phyloP scores from a whole-genome alignment of 2,329 filamentous ascomycete species.

The Monosporascus sp. region DNA sequence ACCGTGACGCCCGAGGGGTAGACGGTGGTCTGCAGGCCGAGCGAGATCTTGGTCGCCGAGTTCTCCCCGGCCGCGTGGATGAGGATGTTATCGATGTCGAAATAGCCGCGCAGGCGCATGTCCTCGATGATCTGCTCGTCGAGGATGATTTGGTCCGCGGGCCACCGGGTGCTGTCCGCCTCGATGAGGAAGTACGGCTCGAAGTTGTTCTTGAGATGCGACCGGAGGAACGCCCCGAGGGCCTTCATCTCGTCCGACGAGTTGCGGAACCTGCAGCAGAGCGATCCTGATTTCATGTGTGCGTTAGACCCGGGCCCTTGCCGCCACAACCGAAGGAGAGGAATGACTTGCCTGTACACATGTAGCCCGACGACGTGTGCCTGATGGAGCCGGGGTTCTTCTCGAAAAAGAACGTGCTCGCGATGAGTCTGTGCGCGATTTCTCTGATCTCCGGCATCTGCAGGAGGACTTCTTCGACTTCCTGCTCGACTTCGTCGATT shows the following conservation, averaged over 20 bases:
- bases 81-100: constrained; percentile 20
- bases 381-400: constrained; percentile 22
- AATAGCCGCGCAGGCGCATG: constrained; percentile 26
- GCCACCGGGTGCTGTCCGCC: constrained; percentile 14
- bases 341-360: constrained; percentile 22
- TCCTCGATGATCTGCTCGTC: constrained; percentile 21
- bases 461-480: constrained; percentile 18
- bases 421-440: constrained; percentile 24
- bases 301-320: not conserved
- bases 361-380: constrained; percentile 20
- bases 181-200: constrained; percentile 27
- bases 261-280: constrained; percentile 23
- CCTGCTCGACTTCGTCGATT: constrained; percentile 20
- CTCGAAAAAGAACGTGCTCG: constrained; percentile 29
- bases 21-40: constrained; percentile 17
- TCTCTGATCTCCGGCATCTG: constrained; percentile 20
- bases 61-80: constrained; percentile 17
- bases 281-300: constrained; percentile 15
- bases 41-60: constrained; percentile 20
- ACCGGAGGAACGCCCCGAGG: constrained; percentile 25
- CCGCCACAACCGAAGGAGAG: not conserved
- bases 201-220: constrained; percentile 24
- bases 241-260: constrained; percentile 23
- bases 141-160: constrained; percentile 18
- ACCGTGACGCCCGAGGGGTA: constrained; percentile 20